Evolutionary conservation across 1,284 basidiomycete genomes (phyloP), one percentile per base, ranked within the genome.

Genomic region (Trichosporon sp.): DNA sequence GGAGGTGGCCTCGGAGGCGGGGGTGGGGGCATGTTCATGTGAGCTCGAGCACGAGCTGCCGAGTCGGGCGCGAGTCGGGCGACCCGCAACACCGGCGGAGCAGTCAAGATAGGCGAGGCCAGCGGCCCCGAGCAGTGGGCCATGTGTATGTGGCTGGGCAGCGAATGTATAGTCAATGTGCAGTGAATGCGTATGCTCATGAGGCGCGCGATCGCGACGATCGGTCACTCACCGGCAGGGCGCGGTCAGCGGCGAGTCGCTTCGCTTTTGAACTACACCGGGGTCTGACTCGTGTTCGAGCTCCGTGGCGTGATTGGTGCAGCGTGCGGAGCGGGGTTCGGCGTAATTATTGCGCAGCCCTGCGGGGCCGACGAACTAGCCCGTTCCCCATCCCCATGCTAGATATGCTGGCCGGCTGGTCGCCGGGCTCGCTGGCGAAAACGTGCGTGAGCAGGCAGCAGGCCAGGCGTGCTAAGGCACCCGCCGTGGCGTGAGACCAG

Each of bases 21-120:
- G 7, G 76, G 75, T 8, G 73, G 74, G 2, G 74, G 75, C 11
- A 74, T 73, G 70, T 76, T 73, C 65, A 68, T 75, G 69, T 73
- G 51, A 73, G 18, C n/a, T n/a, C 25, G 63, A 8, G 6, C 47
- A 12, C 8, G 8, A 58, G 53, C 27, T 4, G 42, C 4, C 13
- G 18, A n/a, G n/a, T n/a, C n/a, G n/a, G n/a, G n/a, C n/a, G n/a
- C n/a, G n/a, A n/a, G n/a, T n/a, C n/a, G n/a, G n/a, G n/a, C n/a
- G n/a, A n/a, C n/a, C n/a, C n/a, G n/a, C n/a, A n/a, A n/a, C n/a
- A n/a, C n/a, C n/a, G n/a, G n/a, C n/a, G n/a, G n/a, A n/a, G n/a
- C n/a, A n/a, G n/a, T n/a, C 13, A 38, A 38, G 35, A 11, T 38
- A 38, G 35, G 35, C 35, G 7, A 38, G 12, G n/a, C 13, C 12